Base-by-base conservation (phyloP, 1,284 basidiomycete species). In the Cronartium ribicola region DNA sequence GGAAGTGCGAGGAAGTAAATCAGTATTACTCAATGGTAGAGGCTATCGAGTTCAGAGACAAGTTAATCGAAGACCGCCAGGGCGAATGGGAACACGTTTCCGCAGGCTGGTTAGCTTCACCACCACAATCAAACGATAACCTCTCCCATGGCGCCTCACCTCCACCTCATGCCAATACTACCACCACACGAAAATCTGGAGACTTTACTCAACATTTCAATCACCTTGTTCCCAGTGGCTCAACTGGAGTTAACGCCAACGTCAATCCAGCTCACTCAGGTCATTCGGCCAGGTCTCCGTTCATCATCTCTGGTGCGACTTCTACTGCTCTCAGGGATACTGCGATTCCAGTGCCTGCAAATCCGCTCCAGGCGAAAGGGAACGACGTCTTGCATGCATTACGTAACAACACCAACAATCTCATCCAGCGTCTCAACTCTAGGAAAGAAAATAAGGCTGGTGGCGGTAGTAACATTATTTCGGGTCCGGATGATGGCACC, bases 231-330 rank as follows among this genome's bases (percentile, higher is more conserved):
- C 17, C 4, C 17, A 5, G n/a, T 37, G 5, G 4, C 20, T 22
- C 14, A 4, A 13, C 4, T 13, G 48, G 48, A 13, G 48, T 11
- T 5, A 51, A 51, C 20, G 5, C 48, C 20, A 51, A n/a, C n/a
- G n/a, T n/a, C n/a, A n/a, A 3, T 11, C 20, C 48, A 51, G 14
- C 48, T 40, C 36, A 22, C 13, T 43, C 10, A 55, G 68, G 48
- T 60, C 57, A 14, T 71, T 51, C n/a, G 11, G 39, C 62, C 44
- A 66, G 17, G 17, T 14, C 44, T 20, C 29, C 62, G 22, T 46
- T 71, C 62, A 73, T 73, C 64, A 73, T 73, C 62, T 73, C 70
- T 3, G 70, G 70, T 36, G 70, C 70, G 17, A 73, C 70, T 14
- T 73, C 70, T 64, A 46, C 46, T 29, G 62, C 70, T 37, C 70